Evolutionary conservation across 768 basidiomycete genomes (phyloP), one percentile per base, ranked within the genome.

Genomic region (Mycena floridula): DNA sequence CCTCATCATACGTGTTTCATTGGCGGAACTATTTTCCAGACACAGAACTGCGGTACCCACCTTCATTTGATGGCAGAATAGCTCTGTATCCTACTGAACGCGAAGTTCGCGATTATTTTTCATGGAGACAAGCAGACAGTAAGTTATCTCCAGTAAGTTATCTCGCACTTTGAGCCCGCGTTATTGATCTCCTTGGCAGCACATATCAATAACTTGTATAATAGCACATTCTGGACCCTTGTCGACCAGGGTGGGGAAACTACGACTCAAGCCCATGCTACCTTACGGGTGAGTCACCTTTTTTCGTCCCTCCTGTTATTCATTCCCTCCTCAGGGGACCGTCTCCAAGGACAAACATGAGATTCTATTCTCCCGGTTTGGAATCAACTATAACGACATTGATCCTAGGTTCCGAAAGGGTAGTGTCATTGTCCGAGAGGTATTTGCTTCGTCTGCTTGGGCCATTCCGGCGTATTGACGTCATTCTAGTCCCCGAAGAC

Each of bases 51-150:
- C 67, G 74, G 42, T 93, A 93, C 50, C 84, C 92, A 1, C 96
- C 95, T 0, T 86, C 85, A 0, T 99, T 99, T 57, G 96, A 99
- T 59, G 92, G 90, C 1, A 73, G 95, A 39, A 80, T 90, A 38
- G 76, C 93, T 0, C 58, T 87, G 13, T 97, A 98, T 63, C 92
- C 95, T 0, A 68, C 70, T 1, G 72, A 70, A 25, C 73, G 70
- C 42, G 80, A 85, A 49, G 70, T 95, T 7, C 76, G 82, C 7
- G 96, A 99, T 61, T 99, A 99, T 59, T 94, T 97, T 59, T 66
- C 89, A 0, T 99, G 96, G 96, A 68, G 96, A 47, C 96, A 98
- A 61, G 88, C 85, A 0, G 95, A 98, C 59, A 95, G 95, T 95
- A 56, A 48, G 90, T 66, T 18, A n/a, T n/a, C n/a, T n/a, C n/a